Conservation (phyloP, 179 eudicot genomes). For the Vitellaria paradoxa region DNA sequence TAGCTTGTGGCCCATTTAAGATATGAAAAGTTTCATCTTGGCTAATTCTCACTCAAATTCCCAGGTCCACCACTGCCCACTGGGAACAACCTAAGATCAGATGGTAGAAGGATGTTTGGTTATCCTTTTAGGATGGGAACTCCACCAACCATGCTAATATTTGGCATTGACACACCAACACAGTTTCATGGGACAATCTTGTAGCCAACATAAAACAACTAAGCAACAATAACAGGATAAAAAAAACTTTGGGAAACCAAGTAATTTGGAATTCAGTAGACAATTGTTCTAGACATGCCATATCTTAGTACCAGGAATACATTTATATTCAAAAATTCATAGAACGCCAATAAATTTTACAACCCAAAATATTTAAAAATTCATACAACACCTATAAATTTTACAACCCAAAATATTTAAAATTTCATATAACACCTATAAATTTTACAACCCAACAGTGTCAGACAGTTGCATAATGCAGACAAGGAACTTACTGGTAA, state of each 20-base stretch:
- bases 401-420: not conserved
- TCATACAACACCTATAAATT: not conserved
- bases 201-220: no score
- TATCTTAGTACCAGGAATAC: not conserved
- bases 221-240: no score
- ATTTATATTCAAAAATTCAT: not conserved
- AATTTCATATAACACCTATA: not conserved
- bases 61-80: no score
- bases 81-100: no score
- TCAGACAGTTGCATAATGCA: slow-evolving; percentile 1
- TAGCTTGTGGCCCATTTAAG: no score
- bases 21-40: no score
- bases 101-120: no score
- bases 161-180: no score
- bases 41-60: no score
- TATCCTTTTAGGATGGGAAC: no score
- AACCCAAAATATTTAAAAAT: not conserved
- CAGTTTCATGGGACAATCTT: no score
- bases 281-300: not conserved
- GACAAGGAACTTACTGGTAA: slow-evolving; percentile 64
- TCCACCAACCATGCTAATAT: no score
- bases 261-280: not conserved
- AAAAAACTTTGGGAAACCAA: not conserved
- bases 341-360: not conserved
- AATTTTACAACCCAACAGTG: not conserved